Conservation (phyloP, 495 filamentous ascomycete genomes). For the Pyrenula massariospora region DNA sequence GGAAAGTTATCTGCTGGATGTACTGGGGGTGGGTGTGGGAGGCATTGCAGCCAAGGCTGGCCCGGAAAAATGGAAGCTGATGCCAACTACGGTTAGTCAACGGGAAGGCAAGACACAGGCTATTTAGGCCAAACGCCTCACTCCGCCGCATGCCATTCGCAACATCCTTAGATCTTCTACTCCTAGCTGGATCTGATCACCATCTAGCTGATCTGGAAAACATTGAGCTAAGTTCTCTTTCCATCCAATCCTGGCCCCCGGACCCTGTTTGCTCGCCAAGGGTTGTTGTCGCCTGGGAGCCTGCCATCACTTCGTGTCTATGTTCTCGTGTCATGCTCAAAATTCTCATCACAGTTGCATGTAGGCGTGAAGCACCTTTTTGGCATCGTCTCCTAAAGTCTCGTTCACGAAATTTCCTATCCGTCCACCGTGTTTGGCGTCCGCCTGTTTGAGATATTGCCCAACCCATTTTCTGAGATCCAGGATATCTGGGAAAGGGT, state of each 20-base stretch:
- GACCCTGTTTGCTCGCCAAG: neutral
- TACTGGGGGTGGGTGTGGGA: neutral
- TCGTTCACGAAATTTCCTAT: conserved; percentile 46
- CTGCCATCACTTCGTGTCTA: too few relatives aligned
- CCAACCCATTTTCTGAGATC: conserved; percentile 75
- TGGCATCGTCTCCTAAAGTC: conserved; percentile 43
- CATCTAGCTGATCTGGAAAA: neutral
- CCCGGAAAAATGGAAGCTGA: neutral
- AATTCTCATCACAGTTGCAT: conserved; percentile 30
- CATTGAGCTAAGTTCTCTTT: neutral
- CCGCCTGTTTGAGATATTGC: conserved; percentile 52
- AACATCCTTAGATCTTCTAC: neutral
- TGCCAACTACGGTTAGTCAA: too few relatives aligned
- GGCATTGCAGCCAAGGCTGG: neutral
- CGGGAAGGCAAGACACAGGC: neutral
- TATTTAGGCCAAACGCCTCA: neutral
- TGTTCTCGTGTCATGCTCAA: too few relatives aligned
- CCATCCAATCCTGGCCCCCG: neutral
- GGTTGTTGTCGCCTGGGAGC: too few relatives aligned
- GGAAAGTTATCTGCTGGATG: too few relatives aligned
- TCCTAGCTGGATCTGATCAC: neutral
- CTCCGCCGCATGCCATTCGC: neutral
- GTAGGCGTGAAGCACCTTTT: conserved; percentile 42
- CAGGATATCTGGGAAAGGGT: conserved; percentile 71
- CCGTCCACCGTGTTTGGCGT: conserved; percentile 39